Base-by-base conservation (phyloP, 352 stramenopile genomes). In the Phytophthora foliorum region DNA sequence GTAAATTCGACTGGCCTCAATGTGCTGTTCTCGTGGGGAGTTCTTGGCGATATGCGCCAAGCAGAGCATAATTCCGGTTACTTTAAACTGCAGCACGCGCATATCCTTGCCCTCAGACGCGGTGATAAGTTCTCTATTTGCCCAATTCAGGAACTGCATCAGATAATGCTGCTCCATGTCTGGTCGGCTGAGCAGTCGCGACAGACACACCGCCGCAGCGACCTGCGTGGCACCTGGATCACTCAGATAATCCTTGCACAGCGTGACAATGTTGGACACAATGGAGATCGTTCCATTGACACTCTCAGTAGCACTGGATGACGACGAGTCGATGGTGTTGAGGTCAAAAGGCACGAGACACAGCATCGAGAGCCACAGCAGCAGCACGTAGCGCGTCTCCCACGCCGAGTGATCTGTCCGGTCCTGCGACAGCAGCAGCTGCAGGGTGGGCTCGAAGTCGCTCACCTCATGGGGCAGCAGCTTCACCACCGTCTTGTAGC, bases 311-410 rank as follows among this genome's bases (percentile, higher is more conserved):
- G 32, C 42, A 54, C 27, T 63, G 16, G 57, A 21, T 7, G 68
- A 68, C 1, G 93, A 96, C 50, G 92, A 98, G 80, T 99, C 97
- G 59, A 99, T 98, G 2, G 93, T 97, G 50, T 88, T 77, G 51
- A 99, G 91, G 76, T 99, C 92, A 77, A 99, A 99, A 0, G 98
- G 98, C 21, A 99, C 95, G 25, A 99, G 86, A 64, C 94, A 98
- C 39, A 99, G 85, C 76, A 99, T 99, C 11, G 90, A 97, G 44
- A 99, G 82, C 98, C 98, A 99, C 24, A 99, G 86, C 72, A 99
- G 84, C 46, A 99, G 72, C 44, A 94, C 86, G 55, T 94, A 96
- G 45, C 88, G 88, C 53, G 78, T 92, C 66, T 92, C 78, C 84
- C 82, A 92, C 24, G 73, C 78, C 13, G 61, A 69, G 86, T 91